Base-by-base conservation (phyloP, 225 moss, liverwort and hornwort species). In the Sphagnum tenellum region DNA sequence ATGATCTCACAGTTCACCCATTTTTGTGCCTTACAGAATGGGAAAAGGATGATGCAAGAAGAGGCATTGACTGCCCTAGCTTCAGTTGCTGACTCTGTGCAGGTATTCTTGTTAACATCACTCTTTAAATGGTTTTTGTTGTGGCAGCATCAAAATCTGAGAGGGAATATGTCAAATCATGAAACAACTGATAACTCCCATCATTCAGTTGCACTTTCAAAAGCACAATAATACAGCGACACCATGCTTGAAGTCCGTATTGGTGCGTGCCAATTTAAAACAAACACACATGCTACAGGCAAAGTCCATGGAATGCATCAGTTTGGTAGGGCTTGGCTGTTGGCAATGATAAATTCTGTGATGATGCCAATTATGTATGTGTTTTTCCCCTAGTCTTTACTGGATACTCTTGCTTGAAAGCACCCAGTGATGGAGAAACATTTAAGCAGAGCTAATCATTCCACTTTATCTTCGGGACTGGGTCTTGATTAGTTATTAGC, bases 291-390 rank as follows among this genome's bases (percentile, higher is more conserved):
- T 98, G 93, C 77, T 98, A 67, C 90, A 93, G 53, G 98, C 98
- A 7, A 98, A 98, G 78, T 92, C 98, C 55, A 98, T 98, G 98
- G 98, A 98, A 72, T 98, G 98, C 71, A 98, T 98, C 59, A 98
- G 98, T 75, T 81, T 98, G 49, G 98, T 98, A 29, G 49, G 98
- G 98, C 70, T 93, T 98, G 98, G 98, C 98, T 70, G 98, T 98
- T 51, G 98, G 98, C 55, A 98, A 93, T 79, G 98, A 98, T 64
- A 98, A 98, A 66, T 98, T 98, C 59, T 79, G 98, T 70, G 87
- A 87, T 72, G 98, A 98, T 73, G 98, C 98, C 5, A 98, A 93
- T 72, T 89, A 98, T 85, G 96, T 96, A 66, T n/a, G 55, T 53
- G 29, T 29, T 29, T 29, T 29, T 29, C 29, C 29, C 29, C 29